These are phyloP conservation scores for Chaetoceros muelleri DNA, from an alignment of 108 stramenopile species.

Conservation along the genomic window DNA sequence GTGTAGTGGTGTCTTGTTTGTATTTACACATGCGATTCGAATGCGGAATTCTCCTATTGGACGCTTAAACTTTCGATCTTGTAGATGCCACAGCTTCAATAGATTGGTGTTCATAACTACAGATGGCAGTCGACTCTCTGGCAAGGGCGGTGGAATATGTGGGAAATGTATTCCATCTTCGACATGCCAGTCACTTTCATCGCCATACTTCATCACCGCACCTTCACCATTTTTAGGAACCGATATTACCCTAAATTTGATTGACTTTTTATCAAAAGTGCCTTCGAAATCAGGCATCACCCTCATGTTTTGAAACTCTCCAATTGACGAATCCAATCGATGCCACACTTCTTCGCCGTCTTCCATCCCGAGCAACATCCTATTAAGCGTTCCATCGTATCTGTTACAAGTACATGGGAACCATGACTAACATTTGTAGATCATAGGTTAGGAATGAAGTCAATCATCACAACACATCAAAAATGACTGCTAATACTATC, in stretches of 20 bases:
- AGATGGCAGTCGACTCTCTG: constrained; percentile 44
- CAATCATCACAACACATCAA: background rate
- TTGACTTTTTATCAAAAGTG: constrained; percentile 48
- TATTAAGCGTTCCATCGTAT: constrained; percentile 45
- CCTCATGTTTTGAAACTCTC: constrained; percentile 6
- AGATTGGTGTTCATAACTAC: constrained; percentile 44
- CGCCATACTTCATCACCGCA: constrained; percentile 49
- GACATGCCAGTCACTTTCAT: constrained; percentile 64
- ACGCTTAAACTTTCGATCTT: constrained; percentile 70
- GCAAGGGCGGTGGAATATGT: constrained; percentile 53
- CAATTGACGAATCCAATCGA: constrained; percentile 29
- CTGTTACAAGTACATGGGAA: constrained; percentile 56
- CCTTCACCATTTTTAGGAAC: constrained; percentile 50
- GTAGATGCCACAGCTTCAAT: constrained; percentile 70
- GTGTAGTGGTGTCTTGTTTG: constrained; percentile 55
- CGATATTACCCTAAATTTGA: constrained; percentile 60
- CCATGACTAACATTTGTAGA: constrained; percentile 32
- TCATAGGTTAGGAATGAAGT: background rate
- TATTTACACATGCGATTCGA: constrained; percentile 39
- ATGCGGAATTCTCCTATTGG: constrained; percentile 74
- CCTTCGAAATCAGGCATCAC: constrained; percentile 52
- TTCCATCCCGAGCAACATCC: constrained; percentile 56
- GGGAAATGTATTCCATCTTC: constrained; percentile 51
- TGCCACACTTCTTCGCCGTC: constrained; percentile 78
- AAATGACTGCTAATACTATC: background rate